Base-by-base conservation (phyloP, 768 basidiomycete species). In the Boletellus ananas region DNA sequence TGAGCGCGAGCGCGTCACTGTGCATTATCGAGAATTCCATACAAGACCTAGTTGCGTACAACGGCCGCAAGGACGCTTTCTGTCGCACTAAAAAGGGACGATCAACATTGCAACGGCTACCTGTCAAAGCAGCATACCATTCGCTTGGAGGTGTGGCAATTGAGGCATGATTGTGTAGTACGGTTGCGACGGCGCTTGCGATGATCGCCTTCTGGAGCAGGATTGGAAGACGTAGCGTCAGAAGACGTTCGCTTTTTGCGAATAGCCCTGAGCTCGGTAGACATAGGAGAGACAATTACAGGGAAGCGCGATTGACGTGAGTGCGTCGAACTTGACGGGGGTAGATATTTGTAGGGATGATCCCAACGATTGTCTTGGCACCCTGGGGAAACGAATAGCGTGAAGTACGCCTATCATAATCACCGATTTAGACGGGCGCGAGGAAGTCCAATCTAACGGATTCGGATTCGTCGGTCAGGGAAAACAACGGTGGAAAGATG, bases 71-170 rank as follows among this genome's bases (percentile, higher is more conserved):
- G 76, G 76, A 3, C 76, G 73, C 52, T 76, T 74, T 43, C 76
- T 66, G 49, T 78, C 76, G 23, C 76, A 78, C 76, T 78, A 50
- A 13, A 46, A 31, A 34, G 5, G 13, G 11, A 21, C 14, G 37
- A 45, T 20, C 13, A 27, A 20, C 29, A 40, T 34, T 23, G 39
- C 7, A 25, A 29, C 46, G 6, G 17, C 4, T 20, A 34, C 33
- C 13, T 18, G 39, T 16, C 14, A 8, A 23, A 18, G 34, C 17
- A 11, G 58, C 69, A 47, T 62, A 85, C 85, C 84, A 85, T 85
- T 46, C 85, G 74, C 58, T 87, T 86, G 8, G 85, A 85, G 21
- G 81, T 79, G 54, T 86, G 84, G 56, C 85, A 87, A 54, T 85
- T 85, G 25, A 86, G 69, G 58, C 85, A 87, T 52, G 84, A 85